A percentile compares a stretch with the other conserved stretches of the same genome.
These are phyloP conservation scores for Tolypocladium tropicale DNA, from an alignment of 2,329 filamentous ascomycete species.

Conservation along the genomic window DNA sequence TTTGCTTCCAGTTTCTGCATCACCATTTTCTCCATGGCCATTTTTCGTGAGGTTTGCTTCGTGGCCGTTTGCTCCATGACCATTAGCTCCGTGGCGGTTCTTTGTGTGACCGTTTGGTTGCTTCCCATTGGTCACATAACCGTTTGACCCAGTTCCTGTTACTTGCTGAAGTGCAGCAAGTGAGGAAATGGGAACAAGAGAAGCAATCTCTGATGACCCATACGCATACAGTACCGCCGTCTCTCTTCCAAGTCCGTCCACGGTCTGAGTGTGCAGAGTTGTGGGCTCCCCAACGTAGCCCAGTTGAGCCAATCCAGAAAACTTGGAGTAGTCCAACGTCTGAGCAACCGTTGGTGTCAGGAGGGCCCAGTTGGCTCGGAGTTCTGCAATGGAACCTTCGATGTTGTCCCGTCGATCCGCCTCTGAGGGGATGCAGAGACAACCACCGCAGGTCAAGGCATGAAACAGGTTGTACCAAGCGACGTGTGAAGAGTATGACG, in stretches of 20 bases:
- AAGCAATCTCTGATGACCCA: background rate
- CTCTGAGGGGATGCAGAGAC: slow-evolving; percentile 2
- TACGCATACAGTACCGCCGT: background rate
- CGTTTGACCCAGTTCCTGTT: background rate
- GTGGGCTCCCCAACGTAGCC: background rate
- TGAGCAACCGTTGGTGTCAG: background rate
- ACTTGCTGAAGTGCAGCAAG: background rate
- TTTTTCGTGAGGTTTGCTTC: too few relatives aligned
- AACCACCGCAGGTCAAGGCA: background rate
- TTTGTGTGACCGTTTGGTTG: background rate
- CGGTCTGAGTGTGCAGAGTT: background rate
- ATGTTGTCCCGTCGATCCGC: background rate
- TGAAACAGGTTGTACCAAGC: background rate
- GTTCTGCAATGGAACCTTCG: background rate
- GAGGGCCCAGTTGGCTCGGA: slow-evolving; percentile 1
- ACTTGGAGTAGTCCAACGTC: background rate
- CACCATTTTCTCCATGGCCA: background rate
- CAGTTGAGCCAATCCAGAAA: background rate
- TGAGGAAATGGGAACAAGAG: background rate
- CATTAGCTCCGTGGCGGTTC: background rate
- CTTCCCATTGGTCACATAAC: background rate
- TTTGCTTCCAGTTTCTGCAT: background rate
- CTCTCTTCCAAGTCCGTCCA: background rate
- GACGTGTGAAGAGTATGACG: background rate
- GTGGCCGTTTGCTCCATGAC: background rate